Conservation (phyloP, 495 filamentous ascomycete species). For the Physcia stellaris region DNA sequence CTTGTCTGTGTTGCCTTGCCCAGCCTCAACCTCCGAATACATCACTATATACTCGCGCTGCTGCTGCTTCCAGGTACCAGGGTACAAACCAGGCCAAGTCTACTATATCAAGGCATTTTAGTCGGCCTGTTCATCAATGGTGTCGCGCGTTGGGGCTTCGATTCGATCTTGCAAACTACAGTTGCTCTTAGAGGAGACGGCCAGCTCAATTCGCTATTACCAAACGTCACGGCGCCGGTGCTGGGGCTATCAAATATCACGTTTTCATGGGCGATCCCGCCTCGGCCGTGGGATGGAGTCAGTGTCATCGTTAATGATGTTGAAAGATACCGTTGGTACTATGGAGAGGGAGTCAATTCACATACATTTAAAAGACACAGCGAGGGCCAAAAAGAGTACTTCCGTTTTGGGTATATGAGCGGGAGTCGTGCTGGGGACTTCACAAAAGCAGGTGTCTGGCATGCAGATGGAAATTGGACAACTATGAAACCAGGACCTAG, state of each 20-base stretch:
- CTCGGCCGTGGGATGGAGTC: constrained; percentile 52
- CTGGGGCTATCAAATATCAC: constrained; percentile 30
- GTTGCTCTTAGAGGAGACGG: constrained; percentile 54
- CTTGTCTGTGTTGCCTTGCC: constrained; percentile 58
- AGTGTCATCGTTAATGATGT: constrained; percentile 91
- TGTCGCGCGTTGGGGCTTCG: constrained; percentile 86
- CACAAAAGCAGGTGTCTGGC: constrained; percentile 70
- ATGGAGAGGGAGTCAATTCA: constrained; percentile 27
- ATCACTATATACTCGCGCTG: constrained; percentile 85
- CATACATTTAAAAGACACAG: constrained; percentile 15
- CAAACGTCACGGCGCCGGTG: constrained; percentile 33
- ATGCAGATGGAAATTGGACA: constrained; percentile 52
- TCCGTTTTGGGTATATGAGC: constrained; percentile 69
- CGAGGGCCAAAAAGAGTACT: constrained; percentile 47
- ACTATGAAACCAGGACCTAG: constrained; percentile 26
- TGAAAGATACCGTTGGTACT: constrained; percentile 58
- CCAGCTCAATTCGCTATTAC: constrained; percentile 54
- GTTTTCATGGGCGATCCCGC: constrained; percentile 38
- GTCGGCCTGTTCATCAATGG: constrained; percentile 88
- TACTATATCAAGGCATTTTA: constrained; percentile 79
- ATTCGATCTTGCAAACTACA: constrained; percentile 75
- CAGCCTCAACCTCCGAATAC: constrained; percentile 74
- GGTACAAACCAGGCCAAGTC: constrained; percentile 62
- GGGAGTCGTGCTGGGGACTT: constrained; percentile 60
- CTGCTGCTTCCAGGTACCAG: constrained; percentile 74